phyloP scores from a whole-genome alignment of 495 filamentous ascomycete species.

The Aspergillus panamensis region DNA sequence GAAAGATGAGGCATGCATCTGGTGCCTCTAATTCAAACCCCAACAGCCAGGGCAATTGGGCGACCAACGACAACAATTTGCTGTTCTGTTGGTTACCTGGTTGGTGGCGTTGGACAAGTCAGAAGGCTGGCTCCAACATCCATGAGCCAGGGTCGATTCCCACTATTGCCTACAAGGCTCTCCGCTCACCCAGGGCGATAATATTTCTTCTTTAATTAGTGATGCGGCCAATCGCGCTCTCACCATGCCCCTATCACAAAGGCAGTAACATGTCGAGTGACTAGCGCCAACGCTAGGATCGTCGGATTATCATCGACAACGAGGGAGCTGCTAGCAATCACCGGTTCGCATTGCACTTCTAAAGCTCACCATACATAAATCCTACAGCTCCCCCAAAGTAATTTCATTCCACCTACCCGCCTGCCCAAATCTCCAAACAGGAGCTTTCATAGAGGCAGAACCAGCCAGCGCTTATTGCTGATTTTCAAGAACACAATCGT shows the following conservation, averaged over 20 bases:
- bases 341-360: too few species aligned
- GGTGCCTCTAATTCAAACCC: slow-evolving; percentile 1
- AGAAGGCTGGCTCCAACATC: slow-evolving; percentile 8
- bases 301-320: not conserved
- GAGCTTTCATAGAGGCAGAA: too few species aligned
- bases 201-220: not conserved
- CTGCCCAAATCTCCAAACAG: not conserved
- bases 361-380: not conserved
- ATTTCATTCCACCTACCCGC: not conserved
- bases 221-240: not conserved
- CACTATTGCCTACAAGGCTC: not conserved
- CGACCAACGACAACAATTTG: slow-evolving; percentile 11
- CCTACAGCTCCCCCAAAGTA: not conserved
- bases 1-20: not conserved
- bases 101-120: slow-evolving; percentile 21
- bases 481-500: too few species aligned
- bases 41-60: slow-evolving; percentile 1
- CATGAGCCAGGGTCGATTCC: not conserved
- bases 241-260: not conserved
- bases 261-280: slow-evolving; percentile 12
- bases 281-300: slow-evolving; percentile 5
- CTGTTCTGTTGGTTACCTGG: slow-evolving; percentile 11
- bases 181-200: not conserved
- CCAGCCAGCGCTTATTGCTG: too few species aligned
- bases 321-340: not conserved